Percentiles rank a stretch among this genome's conserved stretches.
Evolutionary conservation across 306 rosid species (phyloP).

Genomic region (Elaeagnus macrophylla): DNA sequence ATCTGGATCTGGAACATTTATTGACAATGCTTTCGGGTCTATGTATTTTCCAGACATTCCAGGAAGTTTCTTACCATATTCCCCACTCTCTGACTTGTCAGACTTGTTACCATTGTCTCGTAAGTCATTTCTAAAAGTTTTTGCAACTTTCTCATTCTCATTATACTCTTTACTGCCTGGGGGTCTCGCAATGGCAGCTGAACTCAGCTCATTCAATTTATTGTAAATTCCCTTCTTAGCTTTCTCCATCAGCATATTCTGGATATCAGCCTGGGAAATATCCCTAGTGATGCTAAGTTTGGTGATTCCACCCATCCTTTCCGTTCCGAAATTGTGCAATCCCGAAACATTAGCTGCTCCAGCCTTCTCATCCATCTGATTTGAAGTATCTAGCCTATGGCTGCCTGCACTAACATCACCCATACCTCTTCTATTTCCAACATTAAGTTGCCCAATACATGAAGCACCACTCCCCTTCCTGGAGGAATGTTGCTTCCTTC

Average conservation of each 20-base stretch:
- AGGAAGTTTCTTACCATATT: constrained; percentile 8
- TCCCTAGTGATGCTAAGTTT: constrained; percentile 24
- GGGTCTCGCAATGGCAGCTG: constrained; percentile 13
- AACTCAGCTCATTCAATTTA: constrained; percentile 34
- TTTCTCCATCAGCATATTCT: constrained; percentile 40
- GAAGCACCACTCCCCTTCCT: constrained; percentile 34
- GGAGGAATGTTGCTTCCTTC: constrained; percentile 51
- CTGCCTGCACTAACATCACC: constrained; percentile 36
- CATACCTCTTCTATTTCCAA: constrained; percentile 51
- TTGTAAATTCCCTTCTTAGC: constrained; percentile 55
- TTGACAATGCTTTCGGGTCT: constrained; percentile 24
- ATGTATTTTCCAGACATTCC: constrained; percentile 12
- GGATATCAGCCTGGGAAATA: constrained; percentile 34
- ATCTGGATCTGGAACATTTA: constrained; percentile 73
- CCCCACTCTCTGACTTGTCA: constrained; percentile 12
- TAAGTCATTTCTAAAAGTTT: constrained; percentile 13
- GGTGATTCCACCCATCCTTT: constrained; percentile 18
- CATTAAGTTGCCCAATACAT: constrained; percentile 29
- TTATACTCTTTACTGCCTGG: constrained; percentile 11
- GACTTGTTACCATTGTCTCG: constrained; percentile 3
- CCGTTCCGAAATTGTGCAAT: constrained; percentile 17
- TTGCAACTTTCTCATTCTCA: constrained; percentile 18
- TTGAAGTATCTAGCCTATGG: constrained; percentile 25
- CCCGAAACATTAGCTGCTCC: constrained; percentile 22
- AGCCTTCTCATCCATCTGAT: constrained; percentile 34